A percentile compares a stretch with the other conserved stretches of the same genome.
Conservation (phyloP, 306 rosid genomes). For the Vicia faba region DNA sequence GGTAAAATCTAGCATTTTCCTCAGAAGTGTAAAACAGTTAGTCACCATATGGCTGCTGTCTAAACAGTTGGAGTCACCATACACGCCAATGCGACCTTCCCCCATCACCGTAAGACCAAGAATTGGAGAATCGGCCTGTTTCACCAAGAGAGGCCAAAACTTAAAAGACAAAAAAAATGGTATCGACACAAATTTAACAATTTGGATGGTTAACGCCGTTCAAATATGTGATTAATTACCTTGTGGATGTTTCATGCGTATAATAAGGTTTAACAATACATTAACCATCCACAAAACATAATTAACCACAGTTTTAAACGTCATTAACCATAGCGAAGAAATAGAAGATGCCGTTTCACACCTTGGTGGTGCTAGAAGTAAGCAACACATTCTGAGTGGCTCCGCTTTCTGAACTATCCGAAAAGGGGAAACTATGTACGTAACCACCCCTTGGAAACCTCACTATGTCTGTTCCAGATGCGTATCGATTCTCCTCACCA, state of each 20-base stretch:
- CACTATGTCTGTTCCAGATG: slow-evolving; percentile 93
- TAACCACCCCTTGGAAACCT: slow-evolving; percentile 87
- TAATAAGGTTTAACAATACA: neutral
- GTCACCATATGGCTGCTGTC: slow-evolving; percentile 98
- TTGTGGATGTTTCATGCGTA: neutral
- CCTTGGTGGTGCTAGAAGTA: slow-evolving; percentile 66
- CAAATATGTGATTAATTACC: neutral
- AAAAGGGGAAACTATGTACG: slow-evolving; percentile 83
- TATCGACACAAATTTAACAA: neutral
- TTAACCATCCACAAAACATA: neutral
- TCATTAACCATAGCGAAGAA: neutral
- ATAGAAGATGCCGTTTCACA: slow-evolving; percentile 32
- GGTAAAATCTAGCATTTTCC: slow-evolving; percentile 81
- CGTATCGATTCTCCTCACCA: slow-evolving; percentile 93
- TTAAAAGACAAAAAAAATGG: neutral
- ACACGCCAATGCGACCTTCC: slow-evolving; percentile 80
- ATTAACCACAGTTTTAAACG: neutral
- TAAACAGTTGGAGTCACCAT: slow-evolving; percentile 97
- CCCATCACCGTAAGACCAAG: slow-evolving; percentile 72
- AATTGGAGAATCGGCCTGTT: slow-evolving; percentile 94
- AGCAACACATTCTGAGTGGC: slow-evolving; percentile 86
- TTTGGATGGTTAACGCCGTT: neutral
- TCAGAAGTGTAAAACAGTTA: slow-evolving; percentile 82
- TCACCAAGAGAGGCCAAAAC: slow-evolving; percentile 38
- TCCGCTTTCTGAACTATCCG: slow-evolving; percentile 97